phyloP scores from a whole-genome alignment of 345 rosid species.

The Leavenworthia alabamica region DNA sequence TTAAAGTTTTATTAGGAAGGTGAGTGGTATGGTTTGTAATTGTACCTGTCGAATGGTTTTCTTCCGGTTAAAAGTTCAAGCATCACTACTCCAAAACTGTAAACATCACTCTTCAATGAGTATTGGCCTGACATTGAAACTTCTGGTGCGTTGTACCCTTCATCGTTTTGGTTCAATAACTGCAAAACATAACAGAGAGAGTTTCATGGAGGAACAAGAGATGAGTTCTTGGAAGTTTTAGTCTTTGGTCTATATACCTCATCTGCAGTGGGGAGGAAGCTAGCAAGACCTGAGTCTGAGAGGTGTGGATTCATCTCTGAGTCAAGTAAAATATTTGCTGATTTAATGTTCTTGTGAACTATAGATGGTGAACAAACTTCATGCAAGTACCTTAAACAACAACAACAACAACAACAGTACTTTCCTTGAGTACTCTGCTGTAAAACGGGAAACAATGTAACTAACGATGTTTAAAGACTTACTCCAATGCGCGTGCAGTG shows the following conservation, averaged over 20 bases:
- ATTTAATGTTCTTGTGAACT: slow-evolving; percentile 85
- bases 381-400: slow-evolving; percentile 72
- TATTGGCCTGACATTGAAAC: slow-evolving; percentile 88
- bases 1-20: too few species aligned
- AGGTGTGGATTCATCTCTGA: slow-evolving; percentile 87
- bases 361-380: slow-evolving; percentile 91
- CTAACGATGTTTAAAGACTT: slow-evolving; percentile 27
- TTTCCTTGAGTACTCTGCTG: slow-evolving; percentile 20
- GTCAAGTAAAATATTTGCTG: slow-evolving; percentile 81
- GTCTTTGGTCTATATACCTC: slow-evolving; percentile 39
- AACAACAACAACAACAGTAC: slow-evolving; percentile 24
- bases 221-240: background rate
- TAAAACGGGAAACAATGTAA: background rate
- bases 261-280: slow-evolving; percentile 72
- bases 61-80: slow-evolving; percentile 97
- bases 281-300: slow-evolving; percentile 84
- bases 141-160: slow-evolving; percentile 85
- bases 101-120: slow-evolving; percentile 87
- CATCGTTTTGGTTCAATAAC: slow-evolving; percentile 58
- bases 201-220: background rate
- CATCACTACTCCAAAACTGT: slow-evolving; percentile 95
- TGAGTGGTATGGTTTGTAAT: background rate
- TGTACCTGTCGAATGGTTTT: slow-evolving; percentile 88
- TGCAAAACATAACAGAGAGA: slow-evolving; percentile 22
- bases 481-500: slow-evolving; percentile 95